A percentile compares a stretch with the other conserved stretches of the same genome.
These are phyloP conservation scores for Fusarium sublunatum DNA, from an alignment of 2,329 filamentous ascomycete species.

Conservation along the genomic window DNA sequence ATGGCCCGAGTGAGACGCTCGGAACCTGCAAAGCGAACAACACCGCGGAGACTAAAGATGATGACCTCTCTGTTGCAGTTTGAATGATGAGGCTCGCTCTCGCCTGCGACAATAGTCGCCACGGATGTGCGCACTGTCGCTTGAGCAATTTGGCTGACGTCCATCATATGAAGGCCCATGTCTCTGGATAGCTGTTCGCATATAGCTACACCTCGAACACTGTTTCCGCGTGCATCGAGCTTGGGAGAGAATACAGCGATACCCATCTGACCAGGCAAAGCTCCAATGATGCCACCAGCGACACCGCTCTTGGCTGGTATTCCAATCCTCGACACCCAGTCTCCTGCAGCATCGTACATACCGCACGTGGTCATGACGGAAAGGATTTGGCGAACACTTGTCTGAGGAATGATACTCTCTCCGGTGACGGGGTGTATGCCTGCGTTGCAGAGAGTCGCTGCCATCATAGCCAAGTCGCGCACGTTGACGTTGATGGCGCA, in stretches of 20 bases:
- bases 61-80: constrained; percentile 47
- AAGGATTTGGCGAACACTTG: constrained; percentile 53
- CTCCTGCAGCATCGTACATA: constrained; percentile 56
- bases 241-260: constrained; percentile 49
- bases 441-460: constrained; percentile 53
- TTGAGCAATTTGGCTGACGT: constrained; percentile 48
- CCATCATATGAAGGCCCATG: constrained; percentile 53
- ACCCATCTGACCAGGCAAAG: constrained; percentile 49
- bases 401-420: constrained; percentile 51
- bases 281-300: constrained; percentile 50
- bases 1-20: constrained; percentile 50
- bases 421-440: constrained; percentile 51
- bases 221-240: constrained; percentile 50
- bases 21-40: constrained; percentile 51
- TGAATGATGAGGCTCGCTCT: constrained; percentile 40
- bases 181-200: constrained; percentile 49
- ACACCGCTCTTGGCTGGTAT: constrained; percentile 55
- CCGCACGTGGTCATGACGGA: constrained; percentile 57
- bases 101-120: constrained; percentile 47
- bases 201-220: constrained; percentile 49
- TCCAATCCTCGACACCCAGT: constrained; percentile 54
- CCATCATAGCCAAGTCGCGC: constrained; percentile 55
- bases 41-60: constrained; percentile 50
- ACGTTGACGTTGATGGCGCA: constrained; percentile 57
- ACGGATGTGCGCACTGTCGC: constrained; percentile 47